These are phyloP conservation scores for Boletus subcaerulescens DNA, from an alignment of 768 basidiomycete species.

Conservation along the genomic window DNA sequence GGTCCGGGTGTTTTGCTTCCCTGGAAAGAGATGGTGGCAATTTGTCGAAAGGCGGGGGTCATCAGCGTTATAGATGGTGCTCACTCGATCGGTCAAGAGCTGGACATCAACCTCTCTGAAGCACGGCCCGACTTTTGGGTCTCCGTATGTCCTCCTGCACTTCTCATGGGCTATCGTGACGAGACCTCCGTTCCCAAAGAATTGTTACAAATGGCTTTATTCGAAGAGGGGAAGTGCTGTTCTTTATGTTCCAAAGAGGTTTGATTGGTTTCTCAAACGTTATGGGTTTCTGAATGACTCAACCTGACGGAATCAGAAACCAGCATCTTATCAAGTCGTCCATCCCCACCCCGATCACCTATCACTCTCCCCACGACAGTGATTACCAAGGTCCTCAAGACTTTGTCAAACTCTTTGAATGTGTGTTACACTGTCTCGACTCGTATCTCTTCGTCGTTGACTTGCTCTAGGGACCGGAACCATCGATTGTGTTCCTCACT, in stretches of 20 bases:
- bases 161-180: neutral
- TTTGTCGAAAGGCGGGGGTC: constrained; percentile 62
- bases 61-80: constrained; percentile 77
- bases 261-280: constrained; percentile 7
- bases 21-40: constrained; percentile 64
- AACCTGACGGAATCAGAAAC: constrained; percentile 40
- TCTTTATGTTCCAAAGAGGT: constrained; percentile 71
- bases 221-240: constrained; percentile 65
- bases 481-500: constrained; percentile 49
- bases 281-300: neutral
- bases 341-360: constrained; percentile 54
- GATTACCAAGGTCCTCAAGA: constrained; percentile 26
- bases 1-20: constrained; percentile 63
- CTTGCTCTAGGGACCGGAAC: constrained; percentile 57
- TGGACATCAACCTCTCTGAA: constrained; percentile 53
- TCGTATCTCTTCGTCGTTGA: neutral
- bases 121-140: constrained; percentile 74
- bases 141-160: constrained; percentile 45
- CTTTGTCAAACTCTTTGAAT: constrained; percentile 52
- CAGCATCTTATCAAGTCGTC: constrained; percentile 60
- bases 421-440: constrained; percentile 16
- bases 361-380: constrained; percentile 46
- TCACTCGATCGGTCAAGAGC: constrained; percentile 73
- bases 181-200: constrained; percentile 36
- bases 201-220: constrained; percentile 85